Percentiles rank a stretch among this genome's conserved stretches.
Evolutionary conservation across 2,329 filamentous ascomycete genomes (phyloP).

Genomic region (Malbranchea zuffiana): DNA sequence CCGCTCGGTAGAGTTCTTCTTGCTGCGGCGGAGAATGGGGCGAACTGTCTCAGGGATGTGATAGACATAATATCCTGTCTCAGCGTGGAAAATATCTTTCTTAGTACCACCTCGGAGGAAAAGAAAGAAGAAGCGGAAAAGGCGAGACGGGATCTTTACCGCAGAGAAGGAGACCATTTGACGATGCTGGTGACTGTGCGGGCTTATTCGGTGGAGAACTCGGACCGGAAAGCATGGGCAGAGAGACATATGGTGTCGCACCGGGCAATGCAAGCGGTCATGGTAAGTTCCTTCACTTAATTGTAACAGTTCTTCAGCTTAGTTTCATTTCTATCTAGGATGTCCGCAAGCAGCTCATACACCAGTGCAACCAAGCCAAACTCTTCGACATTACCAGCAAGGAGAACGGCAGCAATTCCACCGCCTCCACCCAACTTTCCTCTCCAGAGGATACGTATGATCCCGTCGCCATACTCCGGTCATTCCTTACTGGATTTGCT

Average conservation of each 20-base stretch:
- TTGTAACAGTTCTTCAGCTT: neutral
- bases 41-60: conserved; percentile 64
- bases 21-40: conserved; percentile 59
- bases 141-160: conserved; percentile 45
- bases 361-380: conserved; percentile 44
- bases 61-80: conserved; percentile 70
- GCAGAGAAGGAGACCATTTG: conserved; percentile 53
- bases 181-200: conserved; percentile 52
- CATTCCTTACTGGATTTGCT: conserved; percentile 48
- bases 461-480: conserved; percentile 44
- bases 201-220: conserved; percentile 47
- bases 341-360: conserved; percentile 50
- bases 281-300: conserved; percentile 31
- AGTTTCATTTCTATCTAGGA: conserved; percentile 29
- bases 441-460: conserved; percentile 24
- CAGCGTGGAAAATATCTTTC: conserved; percentile 54
- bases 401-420: conserved; percentile 10
- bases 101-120: conserved; percentile 49
- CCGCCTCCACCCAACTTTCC: conserved; percentile 11
- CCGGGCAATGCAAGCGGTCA: conserved; percentile 54
- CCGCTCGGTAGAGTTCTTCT: conserved; percentile 72
- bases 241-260: conserved; percentile 49
- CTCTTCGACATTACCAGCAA: conserved; percentile 23
- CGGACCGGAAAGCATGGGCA: conserved; percentile 51
- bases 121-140: conserved; percentile 48